Evolutionary conservation across 192 early-diverging fungal species (phyloP), one percentile per base, ranked within the genome.

Genomic region (Podila epigama): DNA sequence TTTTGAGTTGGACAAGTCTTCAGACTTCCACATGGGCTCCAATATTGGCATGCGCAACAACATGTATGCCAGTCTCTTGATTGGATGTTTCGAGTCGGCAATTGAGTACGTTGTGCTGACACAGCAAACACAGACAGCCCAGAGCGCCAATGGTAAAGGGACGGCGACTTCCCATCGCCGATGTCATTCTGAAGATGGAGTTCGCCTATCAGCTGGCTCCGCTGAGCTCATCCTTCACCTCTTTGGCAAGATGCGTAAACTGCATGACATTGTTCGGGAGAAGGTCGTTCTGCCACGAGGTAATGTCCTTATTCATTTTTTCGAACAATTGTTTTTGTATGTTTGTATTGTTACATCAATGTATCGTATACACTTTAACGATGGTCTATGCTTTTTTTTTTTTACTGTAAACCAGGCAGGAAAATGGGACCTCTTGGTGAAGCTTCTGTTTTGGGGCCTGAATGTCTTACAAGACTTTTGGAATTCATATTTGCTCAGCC

Each of bases 1-100:
- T 55, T 93, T 86, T 71, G 87, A 82, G 56, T 65, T 93, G 5
- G 86, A 92, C 20, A 83, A 84, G 18, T 70, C 85, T 1, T 84
- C 90, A n/a, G 88, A 90, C 51, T 92, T 87, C 41, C 82, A 85
- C 44, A 83, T 86, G 39, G 67, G 56, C 4, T 82, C 70, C 27
- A 81, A 80, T 51, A 80, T 66, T 2, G 91, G 91, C 0, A 68
- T 82, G 36, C 81, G 87, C 9, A 90, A 90, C 66, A 81, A 83
- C 52, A 83, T 81, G 58, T 84, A 80, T 8, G 82, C 85, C 2
- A 63, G 60, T 0, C 41, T 91, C 20, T 68, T 91, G 6, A 59
- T 85, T 32, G 90, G 90, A 16, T 81, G 82, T 27, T 82, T 88
- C 52, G 91, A 93, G 40, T 85, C 86, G 58, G 61, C 75, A 4